These are phyloP conservation scores for Pythium dissotocum DNA, from an alignment of 352 stramenopile species.

Conservation along the genomic window DNA sequence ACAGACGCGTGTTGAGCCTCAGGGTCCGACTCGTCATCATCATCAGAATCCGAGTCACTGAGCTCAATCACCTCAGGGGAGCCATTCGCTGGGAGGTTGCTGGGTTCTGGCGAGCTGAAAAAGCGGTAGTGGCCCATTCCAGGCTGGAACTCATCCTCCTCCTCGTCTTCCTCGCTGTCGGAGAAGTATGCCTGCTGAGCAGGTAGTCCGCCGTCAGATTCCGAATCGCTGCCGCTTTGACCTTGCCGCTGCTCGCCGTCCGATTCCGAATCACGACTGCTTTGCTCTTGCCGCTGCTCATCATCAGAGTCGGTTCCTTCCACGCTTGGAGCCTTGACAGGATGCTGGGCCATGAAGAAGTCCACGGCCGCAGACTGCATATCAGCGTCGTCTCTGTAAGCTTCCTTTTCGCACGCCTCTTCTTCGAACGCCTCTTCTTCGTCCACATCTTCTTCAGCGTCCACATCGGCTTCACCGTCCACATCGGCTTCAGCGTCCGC, in stretches of 20 bases:
- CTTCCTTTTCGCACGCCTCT: background rate
- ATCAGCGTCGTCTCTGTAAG: background rate
- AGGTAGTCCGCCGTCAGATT: background rate
- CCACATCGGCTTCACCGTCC: background rate
- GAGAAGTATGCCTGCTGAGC: background rate
- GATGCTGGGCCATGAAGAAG: background rate
- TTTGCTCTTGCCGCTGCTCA: background rate
- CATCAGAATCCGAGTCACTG: background rate
- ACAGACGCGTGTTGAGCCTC: background rate
- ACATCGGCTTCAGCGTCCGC: background rate
- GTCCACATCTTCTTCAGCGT: background rate
- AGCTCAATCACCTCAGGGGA: constrained; percentile 2
- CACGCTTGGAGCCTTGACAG: background rate
- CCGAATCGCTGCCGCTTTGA: background rate
- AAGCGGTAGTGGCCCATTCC: background rate
- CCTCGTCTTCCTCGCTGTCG: background rate
- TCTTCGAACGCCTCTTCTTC: background rate
- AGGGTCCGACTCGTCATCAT: background rate
- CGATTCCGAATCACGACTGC: background rate
- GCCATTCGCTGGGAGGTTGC: background rate
- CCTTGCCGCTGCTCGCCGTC: background rate
- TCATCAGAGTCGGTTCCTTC: background rate
- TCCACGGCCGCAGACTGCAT: background rate
- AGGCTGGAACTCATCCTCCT: background rate
- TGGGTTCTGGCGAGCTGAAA: background rate